phyloP scores from a whole-genome alignment of 1,284 basidiomycete genomes.

The Farysia itapuensis region DNA sequence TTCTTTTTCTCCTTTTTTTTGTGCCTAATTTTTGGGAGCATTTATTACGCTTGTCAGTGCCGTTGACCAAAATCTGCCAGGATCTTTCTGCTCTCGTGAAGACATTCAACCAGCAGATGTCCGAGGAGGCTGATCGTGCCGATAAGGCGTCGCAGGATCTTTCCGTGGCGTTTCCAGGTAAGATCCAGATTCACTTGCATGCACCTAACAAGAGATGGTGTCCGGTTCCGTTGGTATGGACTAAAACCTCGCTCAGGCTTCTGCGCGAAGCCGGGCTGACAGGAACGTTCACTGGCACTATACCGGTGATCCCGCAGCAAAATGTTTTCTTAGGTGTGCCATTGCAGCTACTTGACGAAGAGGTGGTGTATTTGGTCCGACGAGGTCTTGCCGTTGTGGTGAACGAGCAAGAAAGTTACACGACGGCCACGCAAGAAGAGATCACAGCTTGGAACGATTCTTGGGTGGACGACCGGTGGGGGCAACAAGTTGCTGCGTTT shows the following conservation, averaged over 20 bases:
- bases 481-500: slow-evolving; percentile 66
- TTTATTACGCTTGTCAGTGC: no score
- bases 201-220: no score
- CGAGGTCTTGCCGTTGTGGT: slow-evolving; percentile 65
- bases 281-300: slow-evolving; percentile 81
- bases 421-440: background rate
- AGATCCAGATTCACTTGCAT: slow-evolving; percentile 25
- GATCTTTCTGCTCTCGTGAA: no score
- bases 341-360: slow-evolving; percentile 83
- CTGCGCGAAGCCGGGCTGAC: slow-evolving; percentile 71
- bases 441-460: slow-evolving; percentile 13
- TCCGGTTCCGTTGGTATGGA: slow-evolving; percentile 34
- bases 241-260: slow-evolving; percentile 13
- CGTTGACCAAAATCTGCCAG: no score
- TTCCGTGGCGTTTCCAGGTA: background rate
- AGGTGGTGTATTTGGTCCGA: slow-evolving; percentile 81
- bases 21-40: no score
- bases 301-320: slow-evolving; percentile 92
- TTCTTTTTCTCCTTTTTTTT: no score
- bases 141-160: slow-evolving; percentile 2
- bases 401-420: slow-evolving; percentile 16
- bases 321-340: slow-evolving; percentile 94
- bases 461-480: slow-evolving; percentile 34
- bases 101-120: no score
- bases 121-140: no score